A percentile compares a stretch with the other conserved stretches of the same genome.
Evolutionary conservation across 257 asterid genomes (phyloP).

Genomic region (Ligustrum vulgare): DNA sequence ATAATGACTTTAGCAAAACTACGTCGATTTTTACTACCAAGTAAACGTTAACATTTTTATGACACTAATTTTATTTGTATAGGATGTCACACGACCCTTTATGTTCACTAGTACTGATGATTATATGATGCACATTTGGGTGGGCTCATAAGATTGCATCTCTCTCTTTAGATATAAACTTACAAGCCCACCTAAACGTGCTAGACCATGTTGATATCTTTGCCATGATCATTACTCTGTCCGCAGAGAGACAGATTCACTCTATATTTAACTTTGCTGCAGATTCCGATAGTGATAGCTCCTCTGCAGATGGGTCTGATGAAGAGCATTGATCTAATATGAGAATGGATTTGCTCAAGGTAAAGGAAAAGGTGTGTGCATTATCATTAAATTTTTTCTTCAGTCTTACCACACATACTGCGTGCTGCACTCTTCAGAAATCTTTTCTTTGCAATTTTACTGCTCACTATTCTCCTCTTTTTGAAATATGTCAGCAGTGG

Average conservation of each 20-base stretch:
- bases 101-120: too few relatives aligned
- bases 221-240: background rate
- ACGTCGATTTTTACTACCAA: too few relatives aligned
- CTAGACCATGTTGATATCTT: background rate
- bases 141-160: too few relatives aligned
- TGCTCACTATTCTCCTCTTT: background rate
- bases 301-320: constrained; percentile 68
- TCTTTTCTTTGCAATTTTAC: background rate
- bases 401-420: background rate
- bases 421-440: background rate
- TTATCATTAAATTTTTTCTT: background rate
- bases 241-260: background rate
- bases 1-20: too few relatives aligned
- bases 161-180: too few relatives aligned
- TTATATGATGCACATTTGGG: too few relatives aligned
- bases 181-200: background rate
- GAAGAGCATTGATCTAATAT: constrained; percentile 56
- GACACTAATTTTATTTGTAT: too few relatives aligned
- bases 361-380: constrained; percentile 1
- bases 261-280: constrained; percentile 19
- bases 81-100: too few relatives aligned
- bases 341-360: constrained; percentile 35
- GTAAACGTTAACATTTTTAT: too few relatives aligned
- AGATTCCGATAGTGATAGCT: constrained; percentile 84
- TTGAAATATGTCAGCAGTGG: background rate